Percentiles rank a stretch among this genome's conserved stretches.
These are phyloP conservation scores for Leccinum boreale DNA, from an alignment of 768 basidiomycete species.

Conservation along the genomic window DNA sequence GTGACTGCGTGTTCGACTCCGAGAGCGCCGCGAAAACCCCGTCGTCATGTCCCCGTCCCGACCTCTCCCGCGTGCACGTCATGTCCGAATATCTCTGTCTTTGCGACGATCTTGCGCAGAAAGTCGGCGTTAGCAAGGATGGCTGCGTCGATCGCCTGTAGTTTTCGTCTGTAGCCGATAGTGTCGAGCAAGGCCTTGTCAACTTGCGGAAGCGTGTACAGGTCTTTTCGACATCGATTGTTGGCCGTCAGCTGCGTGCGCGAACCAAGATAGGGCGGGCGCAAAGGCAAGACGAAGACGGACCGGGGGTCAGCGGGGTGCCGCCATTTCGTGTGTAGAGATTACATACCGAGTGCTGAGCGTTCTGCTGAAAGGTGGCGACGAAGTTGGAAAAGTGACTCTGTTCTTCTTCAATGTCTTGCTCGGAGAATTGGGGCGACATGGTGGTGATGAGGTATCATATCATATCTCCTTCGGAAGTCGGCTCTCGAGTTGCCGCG, in stretches of 20 bases:
- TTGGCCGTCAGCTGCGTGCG: conserved; percentile 50
- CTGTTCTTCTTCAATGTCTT: conserved; percentile 54
- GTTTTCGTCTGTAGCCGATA: conserved; percentile 75
- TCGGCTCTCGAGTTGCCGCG: background rate
- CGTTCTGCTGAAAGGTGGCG: conserved; percentile 71
- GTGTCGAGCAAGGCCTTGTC: conserved; percentile 67
- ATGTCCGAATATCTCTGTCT: conserved; percentile 80
- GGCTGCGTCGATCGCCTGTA: conserved; percentile 76
- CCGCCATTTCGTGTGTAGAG: background rate
- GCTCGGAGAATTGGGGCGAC: conserved; percentile 28
- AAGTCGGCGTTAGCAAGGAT: conserved; percentile 82
- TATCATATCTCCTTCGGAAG: background rate
- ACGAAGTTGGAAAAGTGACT: conserved; percentile 75
- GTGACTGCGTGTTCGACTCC: conserved; percentile 31
- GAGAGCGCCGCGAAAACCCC: background rate
- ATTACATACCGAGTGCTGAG: conserved; percentile 51
- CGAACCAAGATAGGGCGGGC: background rate
- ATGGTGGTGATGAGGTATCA: conserved; percentile 5
- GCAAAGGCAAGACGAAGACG: background rate
- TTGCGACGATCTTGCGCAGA: conserved; percentile 61
- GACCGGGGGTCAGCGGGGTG: background rate
- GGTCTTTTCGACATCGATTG: conserved; percentile 71
- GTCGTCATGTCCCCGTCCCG: conserved; percentile 1
- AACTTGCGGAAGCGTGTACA: conserved; percentile 61
- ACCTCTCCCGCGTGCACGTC: conserved; percentile 26